A percentile compares a stretch with the other conserved stretches of the same genome.
Evolutionary conservation across 1,284 basidiomycete species (phyloP).

Genomic region (Boletellus dicymbophilus): DNA sequence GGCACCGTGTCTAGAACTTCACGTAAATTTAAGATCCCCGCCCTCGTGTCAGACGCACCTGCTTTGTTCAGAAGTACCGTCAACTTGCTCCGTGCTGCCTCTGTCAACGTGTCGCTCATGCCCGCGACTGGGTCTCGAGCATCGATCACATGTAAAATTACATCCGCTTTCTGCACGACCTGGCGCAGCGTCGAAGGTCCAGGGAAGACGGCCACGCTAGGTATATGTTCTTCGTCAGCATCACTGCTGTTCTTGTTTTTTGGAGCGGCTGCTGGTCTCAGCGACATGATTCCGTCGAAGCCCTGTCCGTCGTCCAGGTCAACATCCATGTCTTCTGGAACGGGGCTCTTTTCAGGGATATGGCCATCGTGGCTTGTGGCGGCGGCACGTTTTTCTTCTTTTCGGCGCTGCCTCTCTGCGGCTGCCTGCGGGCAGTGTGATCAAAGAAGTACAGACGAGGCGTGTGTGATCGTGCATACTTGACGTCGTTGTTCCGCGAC

Average conservation of each 20-base stretch:
- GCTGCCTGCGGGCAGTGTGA: conserved; percentile 42
- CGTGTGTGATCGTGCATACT: conserved; percentile 44
- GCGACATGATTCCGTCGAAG: conserved; percentile 38
- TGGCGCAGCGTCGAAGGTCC: conserved; percentile 68
- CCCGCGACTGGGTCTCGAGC: conserved; percentile 70
- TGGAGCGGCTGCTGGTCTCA: conserved; percentile 8
- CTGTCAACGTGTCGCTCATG: conserved; percentile 27
- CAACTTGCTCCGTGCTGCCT: conserved; percentile 48
- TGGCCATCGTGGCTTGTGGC: conserved; percentile 32
- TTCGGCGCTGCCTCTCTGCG: conserved; percentile 70
- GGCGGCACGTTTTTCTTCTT: conserved; percentile 58
- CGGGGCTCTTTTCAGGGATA: conserved; percentile 32
- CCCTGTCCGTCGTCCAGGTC: conserved; percentile 25
- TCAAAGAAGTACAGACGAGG: neutral
- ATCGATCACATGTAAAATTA: conserved; percentile 85
- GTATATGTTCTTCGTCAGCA: conserved; percentile 46
- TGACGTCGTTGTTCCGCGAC: conserved; percentile 77
- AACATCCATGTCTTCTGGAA: conserved; percentile 33
- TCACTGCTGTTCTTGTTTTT: neutral
- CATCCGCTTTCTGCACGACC: conserved; percentile 84
- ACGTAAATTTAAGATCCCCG: conserved; percentile 3
- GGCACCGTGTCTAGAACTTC: conserved; percentile 75
- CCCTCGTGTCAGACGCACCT: conserved; percentile 50
- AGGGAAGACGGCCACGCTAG: conserved; percentile 65
- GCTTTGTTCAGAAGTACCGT: conserved; percentile 86